Evolutionary conservation across 768 basidiomycete species (phyloP), one percentile per base, ranked within the genome.

Genomic region (Hemileccinum rubropunctum): DNA sequence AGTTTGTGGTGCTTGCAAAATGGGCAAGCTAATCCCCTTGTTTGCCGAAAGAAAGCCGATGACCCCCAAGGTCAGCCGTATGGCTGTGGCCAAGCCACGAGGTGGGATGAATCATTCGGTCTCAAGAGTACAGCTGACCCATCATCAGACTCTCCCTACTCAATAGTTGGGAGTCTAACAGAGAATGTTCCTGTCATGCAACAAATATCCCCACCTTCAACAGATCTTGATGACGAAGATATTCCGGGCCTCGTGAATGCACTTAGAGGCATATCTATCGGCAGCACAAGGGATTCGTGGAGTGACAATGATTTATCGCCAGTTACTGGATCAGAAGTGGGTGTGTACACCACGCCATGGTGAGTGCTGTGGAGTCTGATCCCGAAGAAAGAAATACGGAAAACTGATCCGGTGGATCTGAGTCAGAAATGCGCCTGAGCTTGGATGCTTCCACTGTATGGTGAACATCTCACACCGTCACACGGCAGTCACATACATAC

Each of bases 1-100:
- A 89, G 88, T 81, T 2, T 90, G 88, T 54, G 84, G 84, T 14
- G 75, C 71, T 1, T 90, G 88, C 59, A 80, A 76, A 60, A 71
- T 67, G 39, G 86, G 87, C 7, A 74, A 65, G 45, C 75, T 89
- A 9, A 57, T 76, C 11, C 81, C 87, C 11, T 69, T 81, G 18
- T 88, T 88, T 63, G 58, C 63, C 17, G 69, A 74, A 38, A 71
- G 67, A 36, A 57, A 65, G 4, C 62, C 59, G 45, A 70, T 47
- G 54, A 65, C 66, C 9, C 66, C 73, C 4, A 72, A 71, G 48
- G 65, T 65, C 21, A 73, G 77, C 54, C 72, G 71, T 38, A 69
- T 76, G 65, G 79, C 78, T 6, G 68, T 76, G 26, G 61, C 59
- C 20, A 75, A 67, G 47, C 61, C 75, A 26, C 75, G 72, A 71